A percentile compares a stretch with the other conserved stretches of the same genome.
Evolutionary conservation across 768 basidiomycete species (phyloP).

Genomic region (Russula sp.): DNA sequence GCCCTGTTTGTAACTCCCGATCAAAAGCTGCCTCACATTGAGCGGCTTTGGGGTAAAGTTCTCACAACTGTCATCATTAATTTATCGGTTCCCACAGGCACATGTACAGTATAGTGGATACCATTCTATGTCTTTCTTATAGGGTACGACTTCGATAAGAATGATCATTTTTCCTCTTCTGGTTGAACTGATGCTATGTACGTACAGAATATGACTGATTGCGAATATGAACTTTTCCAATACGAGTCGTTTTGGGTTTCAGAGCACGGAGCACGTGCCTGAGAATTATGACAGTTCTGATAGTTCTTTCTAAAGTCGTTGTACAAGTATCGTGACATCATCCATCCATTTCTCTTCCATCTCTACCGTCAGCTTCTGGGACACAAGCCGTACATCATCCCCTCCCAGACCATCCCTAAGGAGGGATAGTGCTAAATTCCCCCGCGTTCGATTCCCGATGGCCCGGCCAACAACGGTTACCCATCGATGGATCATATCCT

Average conservation of each 20-base stretch:
- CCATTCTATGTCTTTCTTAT: conserved; percentile 28
- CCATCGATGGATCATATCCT: conserved; percentile 40
- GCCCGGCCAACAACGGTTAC: conserved; percentile 35
- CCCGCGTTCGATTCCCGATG: conserved; percentile 29
- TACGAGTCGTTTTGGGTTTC: conserved; percentile 3
- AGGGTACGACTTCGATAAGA: conserved; percentile 18
- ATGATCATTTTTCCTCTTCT: conserved; percentile 17
- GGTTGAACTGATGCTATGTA: conserved; percentile 14
- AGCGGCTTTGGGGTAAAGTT: conserved; percentile 30
- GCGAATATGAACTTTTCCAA: conserved; percentile 9
- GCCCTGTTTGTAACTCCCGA: conserved; percentile 51
- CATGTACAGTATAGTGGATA: conserved; percentile 27
- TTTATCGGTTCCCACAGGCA: conserved; percentile 27
- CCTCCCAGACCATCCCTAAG: conserved; percentile 47
- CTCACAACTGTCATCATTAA: conserved; percentile 21
- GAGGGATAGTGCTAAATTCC: conserved; percentile 43
- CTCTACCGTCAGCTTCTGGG: conserved; percentile 48
- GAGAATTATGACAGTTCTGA: too few species aligned
- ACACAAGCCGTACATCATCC: conserved; percentile 40
- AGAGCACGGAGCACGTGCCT: neutral
- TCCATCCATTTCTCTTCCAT: conserved; percentile 53
- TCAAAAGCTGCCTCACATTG: conserved; percentile 35
- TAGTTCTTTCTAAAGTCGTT: conserved; percentile 34
- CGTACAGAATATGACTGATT: conserved; percentile 17
- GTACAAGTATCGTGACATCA: conserved; percentile 48